Base-by-base conservation (phyloP, 75 land plant genomes). In the Larix kaempferi region DNA sequence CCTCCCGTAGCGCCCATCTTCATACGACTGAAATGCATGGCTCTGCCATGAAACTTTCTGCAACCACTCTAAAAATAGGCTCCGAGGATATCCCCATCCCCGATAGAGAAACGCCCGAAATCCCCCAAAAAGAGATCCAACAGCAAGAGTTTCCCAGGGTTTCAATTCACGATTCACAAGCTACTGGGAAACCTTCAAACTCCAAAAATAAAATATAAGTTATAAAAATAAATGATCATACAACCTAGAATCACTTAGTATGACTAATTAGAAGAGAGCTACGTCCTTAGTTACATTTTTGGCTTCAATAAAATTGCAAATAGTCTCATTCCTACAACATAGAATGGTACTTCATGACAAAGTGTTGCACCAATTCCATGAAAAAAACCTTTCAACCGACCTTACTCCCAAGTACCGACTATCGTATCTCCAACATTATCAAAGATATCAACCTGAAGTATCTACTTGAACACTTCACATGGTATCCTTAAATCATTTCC, bases 401-500 rank as follows among this genome's bases (percentile, higher is more conserved):
- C 99, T 80, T 92, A 86, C 17, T 82, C 86, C 78, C 85, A 84
- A 17, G 99, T 96, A 59, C 91, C 98, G 49, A 91, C 80, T 76
- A 96, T 79, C 49, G 98, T 98, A 63, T 89, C 95, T 61, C 99
- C 99, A 23, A 96, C 98, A 86, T 86, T 96, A 82, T 94, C 84
- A 84, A 92, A 96, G 44, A 96, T 57, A n/a, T 93, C 95, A 71
- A 95, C 99, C 84, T 96, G 99, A 52, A 94, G 74, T 37, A 98
- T 74, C 80, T 96, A 98, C 82, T 96, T 96, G 33, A 96, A 60
- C 25, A 96, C 99, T 71, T 96, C 99, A 81, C 98, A 92, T 5
- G 99, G 99, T 59, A 94, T 96, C 58, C 99, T 88, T 19, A 89
- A 87, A 41, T 93, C 98, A 75, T 98, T 96, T 56, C 99, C 99